Base-by-base conservation (phyloP, 257 asterid genomes). In the Plantago major region DNA sequence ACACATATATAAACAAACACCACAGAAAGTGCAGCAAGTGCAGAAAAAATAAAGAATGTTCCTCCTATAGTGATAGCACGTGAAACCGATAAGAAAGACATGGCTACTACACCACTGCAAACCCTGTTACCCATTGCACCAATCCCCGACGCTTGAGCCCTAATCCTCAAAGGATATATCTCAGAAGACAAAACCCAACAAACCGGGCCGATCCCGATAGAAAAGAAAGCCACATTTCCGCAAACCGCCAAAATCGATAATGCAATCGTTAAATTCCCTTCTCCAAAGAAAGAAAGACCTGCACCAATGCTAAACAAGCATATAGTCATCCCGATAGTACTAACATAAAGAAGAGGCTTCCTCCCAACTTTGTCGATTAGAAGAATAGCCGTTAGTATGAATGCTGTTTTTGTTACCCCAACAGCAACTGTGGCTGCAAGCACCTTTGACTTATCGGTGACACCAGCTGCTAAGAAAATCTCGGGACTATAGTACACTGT, bases 141-240 rank as follows among this genome's bases (percentile, higher is more conserved):
- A 3, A 91, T 85, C 0, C 95, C 95, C 2, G 98, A 84, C 0
- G 98, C 97, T 70, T 88, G 95, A 28, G 95, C 98, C 16, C 98
- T 91, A 49, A 86, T 67, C 74, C 83, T 72, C 43, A 91, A 54
- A 0, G 98, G 98, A 62, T 84, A 91, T 22, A 91, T 91, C 63
- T 91, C 98, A 1, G 96, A 82, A 0, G 98, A 86, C 63, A 91
- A 10, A 42, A 91, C 98, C 98, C 97, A 91, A 52, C 96, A 91
- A 46, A 91, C 79, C 0, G 96, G 98, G 9, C 98, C 98, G 0
- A 91, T 79, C 0, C 98, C 98, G 4, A 91, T 67, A 0, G 98
- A 91, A 58, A 91, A 91, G 72, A 91, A 91, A 1, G 95, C 98
- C 6, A 91, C 97, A 46, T 84, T 88, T 7, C 88, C 96, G 64